Evolutionary conservation across 495 filamentous ascomycete genomes (phyloP).

Genomic region (Chaetomidium leptoderma): DNA sequence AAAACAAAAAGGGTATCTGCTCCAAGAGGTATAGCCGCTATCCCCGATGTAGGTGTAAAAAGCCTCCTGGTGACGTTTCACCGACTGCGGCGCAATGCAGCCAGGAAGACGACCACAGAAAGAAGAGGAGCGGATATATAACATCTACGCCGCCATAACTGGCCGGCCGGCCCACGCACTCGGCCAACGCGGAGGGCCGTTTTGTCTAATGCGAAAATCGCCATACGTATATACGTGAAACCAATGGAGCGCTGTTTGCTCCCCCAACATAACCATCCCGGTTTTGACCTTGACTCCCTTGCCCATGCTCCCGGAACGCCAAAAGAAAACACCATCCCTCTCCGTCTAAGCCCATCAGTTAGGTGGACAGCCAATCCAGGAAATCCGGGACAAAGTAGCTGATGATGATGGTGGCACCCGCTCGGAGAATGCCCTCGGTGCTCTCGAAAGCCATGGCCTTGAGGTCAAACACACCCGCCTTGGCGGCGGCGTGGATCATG

Average conservation of each 20-base stretch:
- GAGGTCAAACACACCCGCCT: conserved; percentile 95
- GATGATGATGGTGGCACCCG: conserved; percentile 85
- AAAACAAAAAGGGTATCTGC: too few relatives aligned
- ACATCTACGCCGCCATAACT: too few relatives aligned
- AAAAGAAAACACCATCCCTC: conserved; percentile 13
- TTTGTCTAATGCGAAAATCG: neutral
- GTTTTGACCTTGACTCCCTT: neutral
- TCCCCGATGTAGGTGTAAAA: too few relatives aligned
- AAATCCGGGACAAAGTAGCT: conserved; percentile 95
- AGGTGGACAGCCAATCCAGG: conserved; percentile 69
- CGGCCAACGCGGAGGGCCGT: too few relatives aligned
- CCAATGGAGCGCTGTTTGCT: too few relatives aligned
- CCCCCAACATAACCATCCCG: neutral
- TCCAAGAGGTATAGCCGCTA: too few relatives aligned
- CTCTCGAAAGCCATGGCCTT: conserved; percentile 93
- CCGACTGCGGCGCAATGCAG: too few relatives aligned
- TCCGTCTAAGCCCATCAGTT: conserved; percentile 27
- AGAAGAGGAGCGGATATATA: too few relatives aligned
- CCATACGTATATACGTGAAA: neutral
- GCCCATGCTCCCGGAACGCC: conserved; percentile 15
- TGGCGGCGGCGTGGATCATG: conserved; percentile 95
- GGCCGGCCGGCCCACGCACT: too few relatives aligned
- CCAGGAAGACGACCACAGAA: too few relatives aligned
- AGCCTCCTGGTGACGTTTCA: too few relatives aligned
- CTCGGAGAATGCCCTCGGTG: conserved; percentile 85